A percentile compares a stretch with the other conserved stretches of the same genome.
Conservation (phyloP, 2,329 filamentous ascomycete genomes). For the Fusarium denticulatum region DNA sequence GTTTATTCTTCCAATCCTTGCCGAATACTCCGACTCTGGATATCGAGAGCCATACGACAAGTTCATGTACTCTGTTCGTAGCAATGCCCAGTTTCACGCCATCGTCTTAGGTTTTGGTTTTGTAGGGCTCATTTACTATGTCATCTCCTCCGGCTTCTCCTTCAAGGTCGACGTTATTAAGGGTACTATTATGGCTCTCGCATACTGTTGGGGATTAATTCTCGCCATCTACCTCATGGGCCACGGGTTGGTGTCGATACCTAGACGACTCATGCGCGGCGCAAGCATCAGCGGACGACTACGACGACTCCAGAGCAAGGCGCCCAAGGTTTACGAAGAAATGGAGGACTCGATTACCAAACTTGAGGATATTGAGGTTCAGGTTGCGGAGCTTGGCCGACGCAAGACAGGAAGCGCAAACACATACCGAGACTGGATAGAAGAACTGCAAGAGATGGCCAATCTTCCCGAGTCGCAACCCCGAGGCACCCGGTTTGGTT, state of each 20-base stretch:
- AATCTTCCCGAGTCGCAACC: slow-evolving; percentile 72
- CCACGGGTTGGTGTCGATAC: slow-evolving; percentile 92
- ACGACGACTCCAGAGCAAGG: slow-evolving; percentile 78
- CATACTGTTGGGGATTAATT: slow-evolving; percentile 92
- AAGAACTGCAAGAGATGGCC: slow-evolving; percentile 85
- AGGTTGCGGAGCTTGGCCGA: slow-evolving; percentile 80
- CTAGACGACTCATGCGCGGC: slow-evolving; percentile 80
- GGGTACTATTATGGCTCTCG: slow-evolving; percentile 87
- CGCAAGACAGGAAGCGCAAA: slow-evolving; percentile 81
- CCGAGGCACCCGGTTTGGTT: slow-evolving; percentile 52
- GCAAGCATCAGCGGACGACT: slow-evolving; percentile 80
- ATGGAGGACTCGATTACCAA: slow-evolving; percentile 84
- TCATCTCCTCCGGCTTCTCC: slow-evolving; percentile 79
- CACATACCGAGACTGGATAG: slow-evolving; percentile 92
- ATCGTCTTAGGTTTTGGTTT: slow-evolving; percentile 77
- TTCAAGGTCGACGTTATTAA: slow-evolving; percentile 73
- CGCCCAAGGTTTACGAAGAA: slow-evolving; percentile 85
- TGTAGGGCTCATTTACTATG: slow-evolving; percentile 83
- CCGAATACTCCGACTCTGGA: slow-evolving; percentile 93
- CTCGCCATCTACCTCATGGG: slow-evolving; percentile 98
- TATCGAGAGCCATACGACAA: slow-evolving; percentile 87
- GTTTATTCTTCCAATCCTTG: slow-evolving; percentile 91
- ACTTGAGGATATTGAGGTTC: slow-evolving; percentile 82
- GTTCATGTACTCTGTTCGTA: slow-evolving; percentile 83
- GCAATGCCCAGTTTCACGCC: slow-evolving; percentile 89